phyloP scores from a whole-genome alignment of 2,329 filamentous ascomycete species.

The Leptographium procerum region DNA sequence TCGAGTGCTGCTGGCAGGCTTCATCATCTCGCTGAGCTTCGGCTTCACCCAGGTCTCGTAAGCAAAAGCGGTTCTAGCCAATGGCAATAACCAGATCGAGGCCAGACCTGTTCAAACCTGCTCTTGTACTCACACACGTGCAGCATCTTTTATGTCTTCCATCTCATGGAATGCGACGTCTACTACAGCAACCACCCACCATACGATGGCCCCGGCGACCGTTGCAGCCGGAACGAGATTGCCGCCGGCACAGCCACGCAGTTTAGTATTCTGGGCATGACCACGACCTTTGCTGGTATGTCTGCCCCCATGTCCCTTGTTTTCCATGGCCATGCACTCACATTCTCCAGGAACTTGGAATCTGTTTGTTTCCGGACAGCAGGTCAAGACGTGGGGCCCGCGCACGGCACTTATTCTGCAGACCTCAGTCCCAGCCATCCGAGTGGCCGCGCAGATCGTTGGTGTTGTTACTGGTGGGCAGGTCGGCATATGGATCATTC shows the following conservation, averaged over 20 bases:
- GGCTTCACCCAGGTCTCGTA: constrained; percentile 39
- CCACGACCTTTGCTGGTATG: constrained; percentile 53
- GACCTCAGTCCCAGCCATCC: constrained; percentile 51
- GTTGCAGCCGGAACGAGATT: constrained; percentile 50
- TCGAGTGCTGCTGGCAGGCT: constrained; percentile 44
- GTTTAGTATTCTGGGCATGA: constrained; percentile 53
- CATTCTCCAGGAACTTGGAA: constrained; percentile 38
- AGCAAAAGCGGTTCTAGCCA: too few species aligned
- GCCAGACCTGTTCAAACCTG: too few species aligned
- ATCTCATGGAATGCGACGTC: constrained; percentile 59
- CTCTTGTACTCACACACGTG: neutral
- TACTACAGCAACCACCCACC: constrained; percentile 51
- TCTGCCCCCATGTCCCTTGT: neutral
- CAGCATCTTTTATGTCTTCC: constrained; percentile 50
- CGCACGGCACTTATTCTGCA: constrained; percentile 51
- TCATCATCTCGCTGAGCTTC: constrained; percentile 43
- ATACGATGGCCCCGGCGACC: constrained; percentile 33
- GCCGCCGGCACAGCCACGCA: constrained; percentile 52
- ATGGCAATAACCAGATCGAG: too few species aligned
- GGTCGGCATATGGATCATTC: constrained; percentile 55
- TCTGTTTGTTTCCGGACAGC: constrained; percentile 55
- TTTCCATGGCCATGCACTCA: neutral
- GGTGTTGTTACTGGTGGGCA: constrained; percentile 51
- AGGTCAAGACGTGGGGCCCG: constrained; percentile 54
- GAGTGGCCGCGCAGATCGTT: constrained; percentile 52